These are phyloP conservation scores for Anacardium occidentale DNA, from an alignment of 345 rosid genomes.

Conservation along the genomic window DNA sequence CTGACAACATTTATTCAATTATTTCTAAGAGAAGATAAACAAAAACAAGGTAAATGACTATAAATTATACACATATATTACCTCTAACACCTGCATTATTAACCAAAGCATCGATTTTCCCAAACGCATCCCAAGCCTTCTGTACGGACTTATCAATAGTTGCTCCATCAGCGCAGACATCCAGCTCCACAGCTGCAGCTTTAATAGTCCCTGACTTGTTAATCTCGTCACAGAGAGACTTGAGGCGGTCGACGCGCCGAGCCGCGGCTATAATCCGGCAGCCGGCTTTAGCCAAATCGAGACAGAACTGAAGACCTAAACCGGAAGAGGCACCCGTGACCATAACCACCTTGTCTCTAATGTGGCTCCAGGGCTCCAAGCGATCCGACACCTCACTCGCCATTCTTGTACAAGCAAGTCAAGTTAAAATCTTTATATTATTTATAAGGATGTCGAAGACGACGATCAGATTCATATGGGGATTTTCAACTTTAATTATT, in stretches of 20 bases:
- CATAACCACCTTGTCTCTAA: conserved; percentile 68
- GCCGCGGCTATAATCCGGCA: conserved; percentile 70
- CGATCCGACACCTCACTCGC: conserved; percentile 22
- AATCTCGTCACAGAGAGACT: conserved; percentile 66
- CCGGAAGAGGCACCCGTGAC: conserved; percentile 92
- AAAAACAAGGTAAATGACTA: no score
- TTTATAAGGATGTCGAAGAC: no score
- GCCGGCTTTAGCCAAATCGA: conserved; percentile 71
- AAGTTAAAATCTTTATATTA: no score
- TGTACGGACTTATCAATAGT: conserved; percentile 45
- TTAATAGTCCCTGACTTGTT: conserved; percentile 28
- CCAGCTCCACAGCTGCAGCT: conserved; percentile 70
- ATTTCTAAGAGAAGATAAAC: no score
- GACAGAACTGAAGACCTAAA: conserved; percentile 71
- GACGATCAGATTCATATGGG: no score
- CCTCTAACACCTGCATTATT: conserved; percentile 84
- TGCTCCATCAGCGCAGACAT: conserved; percentile 53
- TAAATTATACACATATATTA: conserved; percentile 1
- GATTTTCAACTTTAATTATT: no score
- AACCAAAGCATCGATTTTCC: conserved; percentile 64
- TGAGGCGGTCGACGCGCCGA: conserved; percentile 69
- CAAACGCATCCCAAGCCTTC: conserved; percentile 70
- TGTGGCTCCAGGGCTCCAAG: conserved; percentile 71
- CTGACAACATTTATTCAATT: no score
- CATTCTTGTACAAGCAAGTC: conserved; percentile 11